Evolutionary conservation across 108 stramenopile species (phyloP).

Genomic region (Bacterosira constricta): DNA sequence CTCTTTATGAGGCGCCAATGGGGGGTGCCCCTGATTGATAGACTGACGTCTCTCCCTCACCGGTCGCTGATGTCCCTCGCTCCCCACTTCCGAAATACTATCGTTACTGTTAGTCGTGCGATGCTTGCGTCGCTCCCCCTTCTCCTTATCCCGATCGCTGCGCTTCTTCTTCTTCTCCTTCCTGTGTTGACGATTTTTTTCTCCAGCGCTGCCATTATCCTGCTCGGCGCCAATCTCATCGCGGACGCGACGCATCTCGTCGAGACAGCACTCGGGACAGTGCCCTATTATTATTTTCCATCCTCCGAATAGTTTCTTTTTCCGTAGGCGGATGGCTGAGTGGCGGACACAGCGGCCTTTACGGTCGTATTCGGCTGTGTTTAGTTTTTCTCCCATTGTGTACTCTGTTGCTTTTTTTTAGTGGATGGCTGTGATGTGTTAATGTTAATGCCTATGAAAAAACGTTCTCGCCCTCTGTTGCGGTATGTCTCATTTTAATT

Average conservation of each 20-base stretch:
- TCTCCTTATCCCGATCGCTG: not conserved
- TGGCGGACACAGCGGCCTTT: constrained; percentile 42
- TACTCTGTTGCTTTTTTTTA: too few relatives aligned
- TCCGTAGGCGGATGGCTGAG: constrained; percentile 39
- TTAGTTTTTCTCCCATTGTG: not conserved
- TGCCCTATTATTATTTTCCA: constrained; percentile 44
- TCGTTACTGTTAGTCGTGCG: not conserved
- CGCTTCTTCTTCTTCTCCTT: constrained; percentile 6
- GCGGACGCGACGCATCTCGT: constrained; percentile 39
- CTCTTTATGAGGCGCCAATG: not conserved
- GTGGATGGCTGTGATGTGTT: too few relatives aligned
- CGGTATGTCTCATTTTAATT: too few relatives aligned
- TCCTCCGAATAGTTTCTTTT: constrained; percentile 39
- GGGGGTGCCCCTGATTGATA: not conserved
- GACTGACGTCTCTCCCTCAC: not conserved
- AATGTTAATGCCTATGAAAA: too few relatives aligned
- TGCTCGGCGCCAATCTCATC: constrained; percentile 16
- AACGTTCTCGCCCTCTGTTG: too few relatives aligned
- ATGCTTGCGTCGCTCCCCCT: not conserved
- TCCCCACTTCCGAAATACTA: too few relatives aligned
- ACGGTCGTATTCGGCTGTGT: constrained; percentile 37
- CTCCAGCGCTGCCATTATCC: not conserved
- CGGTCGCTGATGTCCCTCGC: too few relatives aligned
- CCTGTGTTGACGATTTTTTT: not conserved
- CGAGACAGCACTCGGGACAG: constrained; percentile 39